A percentile compares a stretch with the other conserved stretches of the same genome.
Evolutionary conservation across 1,284 basidiomycete species (phyloP).

Genomic region (Stygiomarasmius scandens): DNA sequence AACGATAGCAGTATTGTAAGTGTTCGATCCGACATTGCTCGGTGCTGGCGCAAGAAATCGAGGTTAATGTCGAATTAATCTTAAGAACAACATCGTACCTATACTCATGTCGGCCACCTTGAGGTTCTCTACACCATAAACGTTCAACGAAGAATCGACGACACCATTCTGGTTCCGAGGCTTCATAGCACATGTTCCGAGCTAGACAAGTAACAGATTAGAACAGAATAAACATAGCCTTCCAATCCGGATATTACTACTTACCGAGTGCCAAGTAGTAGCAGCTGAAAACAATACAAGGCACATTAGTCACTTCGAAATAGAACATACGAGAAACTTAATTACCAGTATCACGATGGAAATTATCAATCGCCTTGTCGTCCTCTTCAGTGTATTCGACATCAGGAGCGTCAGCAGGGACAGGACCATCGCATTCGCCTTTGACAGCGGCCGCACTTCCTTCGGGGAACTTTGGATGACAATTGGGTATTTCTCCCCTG

Average conservation of each 20-base stretch:
- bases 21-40: slow-evolving; percentile 27
- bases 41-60: slow-evolving; percentile 17
- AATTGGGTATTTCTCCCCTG: slow-evolving; percentile 49
- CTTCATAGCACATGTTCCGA: slow-evolving; percentile 63
- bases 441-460: slow-evolving; percentile 44
- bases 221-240: neutral
- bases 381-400: slow-evolving; percentile 60
- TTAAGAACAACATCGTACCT: slow-evolving; percentile 10
- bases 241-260: no score
- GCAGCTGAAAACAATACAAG: slow-evolving; percentile 34
- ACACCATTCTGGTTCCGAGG: slow-evolving; percentile 58
- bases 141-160: slow-evolving; percentile 61
- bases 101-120: slow-evolving; percentile 51
- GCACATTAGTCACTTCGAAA: no score
- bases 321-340: no score
- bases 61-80: slow-evolving; percentile 40
- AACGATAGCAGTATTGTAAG: slow-evolving; percentile 15
- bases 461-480: slow-evolving; percentile 53
- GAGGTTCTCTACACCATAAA: slow-evolving; percentile 60
- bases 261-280: slow-evolving; percentile 60
- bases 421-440: slow-evolving; percentile 34
- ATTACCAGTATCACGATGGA: slow-evolving; percentile 33
- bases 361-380: slow-evolving; percentile 53
- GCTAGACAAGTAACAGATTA: slow-evolving; percentile 31
- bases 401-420: slow-evolving; percentile 43